A percentile compares a stretch with the other conserved stretches of the same genome.
phyloP scores from a whole-genome alignment of 2,329 filamentous ascomycete species.

The Fusarium sp. region DNA sequence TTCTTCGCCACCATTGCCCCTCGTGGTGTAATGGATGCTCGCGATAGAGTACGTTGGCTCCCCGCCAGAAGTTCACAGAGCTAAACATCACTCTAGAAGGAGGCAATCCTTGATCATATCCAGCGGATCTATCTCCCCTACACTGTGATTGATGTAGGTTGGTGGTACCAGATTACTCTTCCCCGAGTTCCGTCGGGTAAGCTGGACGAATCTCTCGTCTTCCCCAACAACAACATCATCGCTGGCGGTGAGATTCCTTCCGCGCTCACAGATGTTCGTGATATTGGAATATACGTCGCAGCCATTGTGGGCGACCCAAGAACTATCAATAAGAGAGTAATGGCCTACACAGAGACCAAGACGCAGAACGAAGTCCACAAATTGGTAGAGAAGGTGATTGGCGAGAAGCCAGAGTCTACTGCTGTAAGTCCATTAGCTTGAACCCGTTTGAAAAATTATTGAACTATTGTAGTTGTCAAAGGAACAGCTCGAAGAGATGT shows the following conservation, averaged over 20 bases:
- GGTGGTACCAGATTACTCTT: conserved; percentile 13
- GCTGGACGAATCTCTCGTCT: not conserved
- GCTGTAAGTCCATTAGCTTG: not conserved
- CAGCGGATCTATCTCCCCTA: conserved; percentile 60
- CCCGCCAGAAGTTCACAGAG: not conserved
- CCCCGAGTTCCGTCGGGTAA: conserved; percentile 9
- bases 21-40: conserved; percentile 45
- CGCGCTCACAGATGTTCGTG: not conserved
- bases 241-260: not conserved
- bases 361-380: conserved; percentile 3
- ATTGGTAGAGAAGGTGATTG: not conserved
- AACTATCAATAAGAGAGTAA: conserved; percentile 7
- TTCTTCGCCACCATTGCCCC: conserved; percentile 59
- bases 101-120: conserved; percentile 61
- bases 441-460: fast-evolving
- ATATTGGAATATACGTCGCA: conserved; percentile 9
- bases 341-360: conserved; percentile 2
- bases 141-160: conserved; percentile 48
- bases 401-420: conserved; percentile 9
- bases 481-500: not conserved
- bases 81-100: conserved; percentile 50
- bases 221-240: conserved; percentile 9
- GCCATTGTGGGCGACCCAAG: not conserved
- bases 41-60: not conserved
- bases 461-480: not conserved